Evolutionary conservation across 345 rosid species (phyloP), one percentile per base, ranked within the genome.

Genomic region (Psidium guajava): DNA sequence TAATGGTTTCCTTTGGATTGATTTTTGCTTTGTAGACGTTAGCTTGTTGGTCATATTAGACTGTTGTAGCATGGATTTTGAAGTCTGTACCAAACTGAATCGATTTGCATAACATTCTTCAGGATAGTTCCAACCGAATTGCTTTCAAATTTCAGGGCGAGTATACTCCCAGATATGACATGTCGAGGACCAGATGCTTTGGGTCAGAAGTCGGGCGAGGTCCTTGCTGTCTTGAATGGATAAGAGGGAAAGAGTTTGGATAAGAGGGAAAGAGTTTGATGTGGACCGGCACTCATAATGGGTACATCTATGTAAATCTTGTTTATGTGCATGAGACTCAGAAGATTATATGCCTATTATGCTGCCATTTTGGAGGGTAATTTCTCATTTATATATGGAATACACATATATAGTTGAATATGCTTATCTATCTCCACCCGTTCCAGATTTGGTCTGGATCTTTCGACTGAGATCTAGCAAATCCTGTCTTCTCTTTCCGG

Each of bases 161-260:
- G 83, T 69, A 77, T 82, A 53, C 69, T 89, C 85, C 85, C 89
- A 80, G 57, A 87, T 77, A 87, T 85, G 88, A 86, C 86, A 83
- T 87, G 88, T 86, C 36, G 87, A 82, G 88, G 89, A 89, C 40
- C 83, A 86, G 89, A 87, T 89, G 85, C 47, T 69, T 52, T 40
- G 57, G 77, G 77, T 69, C 36, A 69, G 77, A 69, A 69, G 77
- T 69, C 6, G 12, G 6, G 20, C 77, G 21, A 32, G 77, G 47
- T 69, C 44, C 77, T 69, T 18, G 77, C 44, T 24, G 32, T 32
- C 84, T 52, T 50, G 0, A 54, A 52, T 57, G 58, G 56, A 52
- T 22, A 52, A 82, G 22, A 54, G 42, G 36, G 36, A 36, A 36
- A 36, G 36, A 36, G 36, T 69, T 32, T 32, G 36, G 56, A 52